Base-by-base conservation (phyloP, 371 early-diverging fungal species). In the Rhizopus stolonifer region DNA sequence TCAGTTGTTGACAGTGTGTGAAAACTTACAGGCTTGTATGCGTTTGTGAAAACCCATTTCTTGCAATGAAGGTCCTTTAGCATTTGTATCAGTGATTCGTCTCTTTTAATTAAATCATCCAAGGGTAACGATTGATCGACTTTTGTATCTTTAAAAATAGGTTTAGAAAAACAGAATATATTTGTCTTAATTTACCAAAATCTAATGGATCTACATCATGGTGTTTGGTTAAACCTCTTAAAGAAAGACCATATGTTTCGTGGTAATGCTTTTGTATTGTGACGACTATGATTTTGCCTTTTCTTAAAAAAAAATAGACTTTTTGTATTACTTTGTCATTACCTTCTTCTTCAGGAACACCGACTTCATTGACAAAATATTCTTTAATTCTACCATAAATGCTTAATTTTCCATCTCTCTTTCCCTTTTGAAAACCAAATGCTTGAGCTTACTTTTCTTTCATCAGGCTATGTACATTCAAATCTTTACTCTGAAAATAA, bases 1-100 rank as follows among this genome's bases (percentile, higher is more conserved):
- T 4, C 42, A 17, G 17, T 29, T 14, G 11, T n/a, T 10, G 14
- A 40, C 13, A 32, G 32, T 31, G 9, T 17, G 44, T n/a, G 2
- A 5, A 8, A 43, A 63, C 75, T 47, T 82, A 82, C 84, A n/a
- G 67, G 65, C 46, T 71, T 56, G 39, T 86, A 89, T 14, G 92
- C 92, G 55, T 92, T 93, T 31, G 92, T 93, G 54, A 90, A 90
- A n/a, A 88, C 83, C 92, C 91, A 92, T 39, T 85, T 87, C 18
- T 79, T 83, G 15, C 77, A 59, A 4, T 74, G 76, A 22, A 87
- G 51, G 0, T 59, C 47, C 36, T 62, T 43, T 39, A 92, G 74
- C 83, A 92, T 88, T 6, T 72, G 42, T n/a, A 85, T 79, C 23
- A 92, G 65, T 23, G 72, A 70, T 0, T 71, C 70, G 57, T 92